These are phyloP conservation scores for Penicillium flavigenum DNA, from an alignment of 495 filamentous ascomycete species.

Conservation along the genomic window DNA sequence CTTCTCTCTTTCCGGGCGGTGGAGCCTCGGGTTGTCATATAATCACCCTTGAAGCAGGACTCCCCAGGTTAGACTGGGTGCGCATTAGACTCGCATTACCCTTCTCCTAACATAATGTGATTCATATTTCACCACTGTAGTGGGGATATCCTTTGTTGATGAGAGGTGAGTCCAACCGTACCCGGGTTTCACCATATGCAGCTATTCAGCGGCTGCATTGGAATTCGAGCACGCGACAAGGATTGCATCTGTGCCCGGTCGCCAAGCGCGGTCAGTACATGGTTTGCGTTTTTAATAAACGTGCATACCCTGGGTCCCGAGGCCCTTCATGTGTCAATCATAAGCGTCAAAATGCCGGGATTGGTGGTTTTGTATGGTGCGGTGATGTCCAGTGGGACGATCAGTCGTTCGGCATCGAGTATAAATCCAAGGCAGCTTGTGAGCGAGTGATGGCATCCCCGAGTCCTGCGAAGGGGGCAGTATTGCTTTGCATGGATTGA, in stretches of 20 bases:
- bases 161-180: neutral
- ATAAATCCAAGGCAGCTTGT: constrained; percentile 51
- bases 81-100: neutral
- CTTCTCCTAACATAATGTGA: neutral
- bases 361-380: neutral
- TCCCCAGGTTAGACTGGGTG: constrained; percentile 6
- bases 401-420: constrained; percentile 41
- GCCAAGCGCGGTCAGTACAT: neutral
- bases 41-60: constrained; percentile 1
- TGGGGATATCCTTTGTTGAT: neutral
- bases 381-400: neutral
- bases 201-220: constrained; percentile 6
- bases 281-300: constrained; percentile 1
- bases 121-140: neutral
- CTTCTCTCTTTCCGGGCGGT: neutral
- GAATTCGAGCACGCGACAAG: constrained; percentile 17
- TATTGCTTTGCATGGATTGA: constrained; percentile 56
- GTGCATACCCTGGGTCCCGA: neutral
- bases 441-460: constrained; percentile 51
- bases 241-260: neutral
- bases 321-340: constrained; percentile 11
- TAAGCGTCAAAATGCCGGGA: neutral
- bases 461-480: constrained; percentile 51
- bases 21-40: neutral
- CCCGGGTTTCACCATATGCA: constrained; percentile 3